Percentiles rank a stretch among this genome's conserved stretches.
Evolutionary conservation across 371 early-diverging fungal species (phyloP).

Genomic region (Mucor irregularis): DNA sequence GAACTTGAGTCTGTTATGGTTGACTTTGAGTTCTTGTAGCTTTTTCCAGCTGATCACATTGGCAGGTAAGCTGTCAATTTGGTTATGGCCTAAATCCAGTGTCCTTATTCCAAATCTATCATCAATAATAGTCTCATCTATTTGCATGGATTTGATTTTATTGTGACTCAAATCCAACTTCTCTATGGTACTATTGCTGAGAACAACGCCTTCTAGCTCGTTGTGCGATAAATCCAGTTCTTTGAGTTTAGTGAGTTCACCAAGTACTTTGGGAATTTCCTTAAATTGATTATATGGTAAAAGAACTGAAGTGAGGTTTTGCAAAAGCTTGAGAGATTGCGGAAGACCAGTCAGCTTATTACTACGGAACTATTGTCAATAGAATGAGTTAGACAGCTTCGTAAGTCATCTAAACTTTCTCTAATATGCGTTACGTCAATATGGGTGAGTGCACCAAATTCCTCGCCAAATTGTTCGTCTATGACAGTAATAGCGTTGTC

Average conservation of each 20-base stretch:
- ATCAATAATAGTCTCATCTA: neutral
- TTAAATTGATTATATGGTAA: slow-evolving; percentile 52
- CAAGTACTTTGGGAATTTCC: slow-evolving; percentile 46
- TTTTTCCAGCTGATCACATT: slow-evolving; percentile 32
- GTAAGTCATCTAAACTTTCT: neutral
- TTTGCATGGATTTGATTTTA: slow-evolving; percentile 26
- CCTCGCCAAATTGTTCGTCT: slow-evolving; percentile 60
- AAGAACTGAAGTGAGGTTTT: slow-evolving; percentile 45
- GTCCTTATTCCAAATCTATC: slow-evolving; percentile 19
- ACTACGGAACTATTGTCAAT: slow-evolving; percentile 59
- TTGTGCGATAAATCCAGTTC: slow-evolving; percentile 58
- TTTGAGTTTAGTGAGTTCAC: slow-evolving; percentile 36
- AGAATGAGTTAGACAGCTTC: no score
- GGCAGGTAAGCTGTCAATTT: slow-evolving; percentile 47
- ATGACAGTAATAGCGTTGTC: slow-evolving; percentile 66
- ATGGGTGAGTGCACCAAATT: slow-evolving; percentile 61
- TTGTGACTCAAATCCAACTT: slow-evolving; percentile 69
- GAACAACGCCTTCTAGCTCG: slow-evolving; percentile 37
- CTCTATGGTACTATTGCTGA: slow-evolving; percentile 39
- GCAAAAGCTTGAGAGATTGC: slow-evolving; percentile 38
- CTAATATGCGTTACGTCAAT: slow-evolving; percentile 71
- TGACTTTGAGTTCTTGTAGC: slow-evolving; percentile 52
- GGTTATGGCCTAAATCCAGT: slow-evolving; percentile 58
- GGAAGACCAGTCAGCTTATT: slow-evolving; percentile 59
- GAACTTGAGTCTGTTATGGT: slow-evolving; percentile 44